Base-by-base conservation (phyloP, 208 protist genomes). In the Trypanosoma avium region DNA sequence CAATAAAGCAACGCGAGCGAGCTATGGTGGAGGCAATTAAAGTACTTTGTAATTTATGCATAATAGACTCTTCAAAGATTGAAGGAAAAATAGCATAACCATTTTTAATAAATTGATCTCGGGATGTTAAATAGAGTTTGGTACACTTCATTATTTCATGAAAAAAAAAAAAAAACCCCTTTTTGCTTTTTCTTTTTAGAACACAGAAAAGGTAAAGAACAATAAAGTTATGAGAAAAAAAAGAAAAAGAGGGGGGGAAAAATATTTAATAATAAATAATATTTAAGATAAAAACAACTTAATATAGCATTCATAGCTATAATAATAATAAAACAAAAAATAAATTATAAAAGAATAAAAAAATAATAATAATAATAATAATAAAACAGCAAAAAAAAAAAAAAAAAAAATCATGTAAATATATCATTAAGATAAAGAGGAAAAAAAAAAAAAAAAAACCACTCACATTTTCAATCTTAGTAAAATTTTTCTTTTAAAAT, bases 81-180 rank as follows among this genome's bases (percentile, higher is more conserved):
- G 74, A 61, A 7, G 79, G 86, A 12, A 95, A 17, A 66, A 95
- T 71, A 26, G 86, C 89, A 49, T 93, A 93, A 35, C 89, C 89
- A 24, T 90, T 48, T 57, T 86, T 73, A 45, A 92, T 71, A 70
- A 87, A 95, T 19, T 80, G 77, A 60, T 92, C 82, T 24, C 86
- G 80, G 35, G 80, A 80, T 13, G 79, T 68, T 60, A 86, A 73
- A 8, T 74, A 78, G 10, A 90, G 55, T 7, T 33, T n/a, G 7
- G 4, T 19, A 10, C 40, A 26, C 55, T 48, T 61, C 64, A 70
- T 70, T n/a, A 15, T 45, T 35, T 52, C 76, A 84, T 83, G 45
- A 19, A 45, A 22, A 10, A 21, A 40, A 8, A 49, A 29, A 33
- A n/a, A 6, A n/a, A n/a, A n/a, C n/a, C n/a, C n/a, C n/a, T n/a